Evolutionary conservation across 2,329 filamentous ascomycete species (phyloP).

Genomic region (Cyanodermella asteris): DNA sequence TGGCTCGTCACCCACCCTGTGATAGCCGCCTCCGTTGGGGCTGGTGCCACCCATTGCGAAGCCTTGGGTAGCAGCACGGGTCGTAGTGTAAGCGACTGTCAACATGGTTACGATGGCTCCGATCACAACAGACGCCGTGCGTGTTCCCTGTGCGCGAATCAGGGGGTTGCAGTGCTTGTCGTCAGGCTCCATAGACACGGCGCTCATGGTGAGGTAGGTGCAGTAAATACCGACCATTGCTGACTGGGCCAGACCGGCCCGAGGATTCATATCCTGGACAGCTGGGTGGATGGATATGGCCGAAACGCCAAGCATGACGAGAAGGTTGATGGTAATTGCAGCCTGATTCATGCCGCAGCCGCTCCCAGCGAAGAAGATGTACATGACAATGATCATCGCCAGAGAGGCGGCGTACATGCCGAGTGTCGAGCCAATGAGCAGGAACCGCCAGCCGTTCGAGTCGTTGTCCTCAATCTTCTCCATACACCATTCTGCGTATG

Average conservation of each 20-base stretch:
- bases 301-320: slow-evolving; percentile 63
- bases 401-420: slow-evolving; percentile 83
- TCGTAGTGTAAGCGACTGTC: slow-evolving; percentile 93
- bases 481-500: slow-evolving; percentile 91
- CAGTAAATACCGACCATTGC: slow-evolving; percentile 96
- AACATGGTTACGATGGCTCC: slow-evolving; percentile 92
- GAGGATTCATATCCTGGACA: slow-evolving; percentile 78
- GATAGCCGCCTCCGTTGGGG: slow-evolving; percentile 33
- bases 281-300: slow-evolving; percentile 71
- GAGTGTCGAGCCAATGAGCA: slow-evolving; percentile 79
- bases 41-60: slow-evolving; percentile 35
- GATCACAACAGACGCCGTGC: slow-evolving; percentile 75
- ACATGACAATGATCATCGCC: slow-evolving; percentile 90
- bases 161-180: slow-evolving; percentile 87
- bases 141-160: slow-evolving; percentile 59
- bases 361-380: slow-evolving; percentile 72
- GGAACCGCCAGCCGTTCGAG: slow-evolving; percentile 59
- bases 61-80: slow-evolving; percentile 73
- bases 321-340: slow-evolving; percentile 79
- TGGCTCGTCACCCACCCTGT: slow-evolving; percentile 42
- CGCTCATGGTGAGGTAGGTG: slow-evolving; percentile 95
- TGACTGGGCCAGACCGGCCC: slow-evolving; percentile 86
- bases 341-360: slow-evolving; percentile 91
- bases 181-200: slow-evolving; percentile 95
- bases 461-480: slow-evolving; percentile 80